Conservation (phyloP, 768 basidiomycete species). For the Mycena metata region DNA sequence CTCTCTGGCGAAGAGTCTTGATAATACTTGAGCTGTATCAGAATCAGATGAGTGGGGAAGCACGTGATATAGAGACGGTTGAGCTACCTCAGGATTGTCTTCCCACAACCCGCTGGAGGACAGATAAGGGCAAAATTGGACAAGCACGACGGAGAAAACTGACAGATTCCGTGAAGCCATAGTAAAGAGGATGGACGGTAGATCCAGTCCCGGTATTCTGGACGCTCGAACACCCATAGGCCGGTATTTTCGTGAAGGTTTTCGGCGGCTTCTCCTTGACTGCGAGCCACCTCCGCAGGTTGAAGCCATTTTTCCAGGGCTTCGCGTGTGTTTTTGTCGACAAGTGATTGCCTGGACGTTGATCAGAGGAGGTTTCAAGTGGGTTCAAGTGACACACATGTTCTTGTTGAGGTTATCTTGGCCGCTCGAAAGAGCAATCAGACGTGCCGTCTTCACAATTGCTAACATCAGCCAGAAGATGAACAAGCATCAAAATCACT, state of each 20-base stretch:
- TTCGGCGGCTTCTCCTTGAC: conserved; percentile 6
- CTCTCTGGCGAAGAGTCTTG: background rate
- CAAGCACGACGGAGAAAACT: background rate
- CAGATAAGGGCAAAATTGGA: no score
- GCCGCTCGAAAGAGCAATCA: conserved; percentile 2
- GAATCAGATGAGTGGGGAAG: no score
- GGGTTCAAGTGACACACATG: background rate
- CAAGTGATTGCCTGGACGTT: background rate
- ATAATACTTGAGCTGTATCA: conserved; percentile 14
- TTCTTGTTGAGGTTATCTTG: background rate
- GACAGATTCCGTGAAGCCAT: conserved; percentile 22
- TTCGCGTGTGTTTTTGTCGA: background rate
- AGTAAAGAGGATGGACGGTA: conserved; percentile 15
- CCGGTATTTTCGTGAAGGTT: background rate
- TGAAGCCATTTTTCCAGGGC: conserved; percentile 15
- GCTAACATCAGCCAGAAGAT: no score
- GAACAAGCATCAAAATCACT: no score
- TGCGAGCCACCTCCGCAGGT: background rate
- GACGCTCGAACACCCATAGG: background rate
- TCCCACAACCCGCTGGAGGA: conserved; percentile 11
- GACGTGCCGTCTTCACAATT: conserved; percentile 3
- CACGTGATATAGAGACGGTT: no score
- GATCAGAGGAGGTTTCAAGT: no score
- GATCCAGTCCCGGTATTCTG: conserved; percentile 14
- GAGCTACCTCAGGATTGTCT: conserved; percentile 17